Evolutionary conservation across 306 rosid species (phyloP).

Genomic region (Cucurbita maxima): DNA sequence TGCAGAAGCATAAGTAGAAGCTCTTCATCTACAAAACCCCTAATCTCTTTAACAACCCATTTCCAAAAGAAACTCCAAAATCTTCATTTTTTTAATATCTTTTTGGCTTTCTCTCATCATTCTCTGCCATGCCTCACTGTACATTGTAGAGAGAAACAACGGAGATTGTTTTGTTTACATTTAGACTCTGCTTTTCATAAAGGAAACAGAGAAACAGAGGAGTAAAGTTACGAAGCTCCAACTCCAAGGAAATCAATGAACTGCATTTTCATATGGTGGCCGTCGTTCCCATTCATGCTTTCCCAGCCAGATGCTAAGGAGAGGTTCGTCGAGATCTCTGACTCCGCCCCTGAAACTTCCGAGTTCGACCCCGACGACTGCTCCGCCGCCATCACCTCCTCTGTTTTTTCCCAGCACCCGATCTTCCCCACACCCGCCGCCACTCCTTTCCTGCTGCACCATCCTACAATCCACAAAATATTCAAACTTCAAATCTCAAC

Average conservation of each 20-base stretch:
- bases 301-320: slow-evolving; percentile 20
- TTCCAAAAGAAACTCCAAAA: not conserved
- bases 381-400: not conserved
- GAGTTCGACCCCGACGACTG: slow-evolving; percentile 56
- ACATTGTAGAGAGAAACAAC: not conserved
- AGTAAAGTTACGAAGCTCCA: slow-evolving; percentile 28
- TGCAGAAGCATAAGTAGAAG: not conserved
- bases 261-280: slow-evolving; percentile 11
- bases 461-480: not conserved
- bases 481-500: too few species aligned
- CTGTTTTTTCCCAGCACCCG: not conserved
- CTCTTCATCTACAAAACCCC: not conserved
- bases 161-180: not conserved
- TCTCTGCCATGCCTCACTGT: not conserved
- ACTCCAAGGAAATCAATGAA: slow-evolving; percentile 96
- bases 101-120: not conserved
- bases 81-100: not conserved
- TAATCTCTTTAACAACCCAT: not conserved
- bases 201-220: not conserved
- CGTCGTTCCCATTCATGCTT: slow-evolving; percentile 14
- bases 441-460: not conserved
- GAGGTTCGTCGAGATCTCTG: slow-evolving; percentile 35
- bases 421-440: not conserved
- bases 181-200: slow-evolving; percentile 1
- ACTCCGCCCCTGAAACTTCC: slow-evolving; percentile 57